phyloP scores from a whole-genome alignment of 768 basidiomycete species.

The Collybia nuda region DNA sequence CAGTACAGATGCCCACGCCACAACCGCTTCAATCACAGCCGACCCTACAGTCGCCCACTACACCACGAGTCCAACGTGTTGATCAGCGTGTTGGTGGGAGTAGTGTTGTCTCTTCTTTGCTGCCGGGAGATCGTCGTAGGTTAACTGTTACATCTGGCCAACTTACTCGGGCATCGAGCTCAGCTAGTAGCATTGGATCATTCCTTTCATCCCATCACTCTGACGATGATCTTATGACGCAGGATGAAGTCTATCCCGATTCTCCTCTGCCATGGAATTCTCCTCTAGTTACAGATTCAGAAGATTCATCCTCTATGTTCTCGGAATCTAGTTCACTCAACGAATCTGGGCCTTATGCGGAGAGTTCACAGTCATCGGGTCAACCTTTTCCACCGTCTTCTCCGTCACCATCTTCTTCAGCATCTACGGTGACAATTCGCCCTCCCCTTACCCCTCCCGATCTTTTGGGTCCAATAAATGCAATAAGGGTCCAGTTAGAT shows the following conservation, averaged over 20 bases:
- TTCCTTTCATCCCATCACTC: conserved; percentile 68
- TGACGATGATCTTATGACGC: conserved; percentile 44
- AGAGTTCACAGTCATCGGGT: conserved; percentile 23
- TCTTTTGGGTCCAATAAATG: conserved; percentile 53
- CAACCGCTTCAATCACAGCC: conserved; percentile 6
- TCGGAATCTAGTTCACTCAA: conserved; percentile 8
- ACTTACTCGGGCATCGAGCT: conserved; percentile 37
- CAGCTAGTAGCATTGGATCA: conserved; percentile 39
- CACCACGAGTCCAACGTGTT: conserved; percentile 13
- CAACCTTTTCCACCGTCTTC: conserved; percentile 31
- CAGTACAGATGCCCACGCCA: neutral
- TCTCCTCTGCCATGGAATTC: conserved; percentile 19
- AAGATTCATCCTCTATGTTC: conserved; percentile 5
- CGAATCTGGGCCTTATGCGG: conserved; percentile 10
- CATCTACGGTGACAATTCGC: conserved; percentile 33
- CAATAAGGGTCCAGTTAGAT: conserved; percentile 57
- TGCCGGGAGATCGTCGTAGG: conserved; percentile 20
- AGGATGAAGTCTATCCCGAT: conserved; percentile 9
- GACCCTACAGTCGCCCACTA: conserved; percentile 10
- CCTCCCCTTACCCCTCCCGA: conserved; percentile 31
- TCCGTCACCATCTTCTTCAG: conserved; percentile 33
- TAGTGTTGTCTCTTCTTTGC: conserved; percentile 33
- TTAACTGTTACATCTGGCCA: conserved; percentile 24
- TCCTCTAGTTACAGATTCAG: conserved; percentile 10
- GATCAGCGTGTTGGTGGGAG: conserved; percentile 49